These are phyloP conservation scores for Pseudogymnoascus sp. DNA, from an alignment of 2,329 filamentous ascomycete species.

Conservation along the genomic window DNA sequence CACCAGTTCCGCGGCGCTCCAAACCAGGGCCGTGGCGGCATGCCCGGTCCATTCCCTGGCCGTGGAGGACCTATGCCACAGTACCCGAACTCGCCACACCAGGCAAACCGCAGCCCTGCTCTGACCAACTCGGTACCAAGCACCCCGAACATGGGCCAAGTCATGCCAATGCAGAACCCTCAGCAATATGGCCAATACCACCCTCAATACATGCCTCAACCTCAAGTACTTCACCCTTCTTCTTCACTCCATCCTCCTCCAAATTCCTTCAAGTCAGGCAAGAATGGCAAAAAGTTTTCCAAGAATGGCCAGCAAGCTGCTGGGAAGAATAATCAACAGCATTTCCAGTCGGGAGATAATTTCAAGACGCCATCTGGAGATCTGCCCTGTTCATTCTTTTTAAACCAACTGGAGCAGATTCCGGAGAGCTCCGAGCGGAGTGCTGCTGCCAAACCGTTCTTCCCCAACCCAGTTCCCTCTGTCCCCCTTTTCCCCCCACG, in stretches of 20 bases:
- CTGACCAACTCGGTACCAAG: slow-evolving; percentile 58
- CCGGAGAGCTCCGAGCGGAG: slow-evolving; percentile 16
- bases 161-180: slow-evolving; percentile 54
- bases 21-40: slow-evolving; percentile 43
- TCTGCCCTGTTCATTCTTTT: background rate
- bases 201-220: slow-evolving; percentile 28
- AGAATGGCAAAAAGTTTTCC: background rate
- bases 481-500: slow-evolving; percentile 22
- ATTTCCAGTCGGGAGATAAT: background rate
- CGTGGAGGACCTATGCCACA: slow-evolving; percentile 41
- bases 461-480: slow-evolving; percentile 10
- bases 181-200: slow-evolving; percentile 43
- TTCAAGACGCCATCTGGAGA: background rate
- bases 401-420: slow-evolving; percentile 5
- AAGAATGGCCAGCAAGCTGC: slow-evolving; percentile 8
- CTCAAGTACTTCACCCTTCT: slow-evolving; percentile 49
- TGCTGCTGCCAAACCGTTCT: slow-evolving; percentile 14
- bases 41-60: slow-evolving; percentile 39
- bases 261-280: slow-evolving; percentile 15
- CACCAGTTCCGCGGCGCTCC: slow-evolving; percentile 24
- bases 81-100: slow-evolving; percentile 59
- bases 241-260: slow-evolving; percentile 19
- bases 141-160: slow-evolving; percentile 61
- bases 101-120: slow-evolving; percentile 57
- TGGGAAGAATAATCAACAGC: slow-evolving; percentile 5